Evolutionary conservation across 495 filamentous ascomycete genomes (phyloP).

Genomic region (Cryomyces antarcticus): DNA sequence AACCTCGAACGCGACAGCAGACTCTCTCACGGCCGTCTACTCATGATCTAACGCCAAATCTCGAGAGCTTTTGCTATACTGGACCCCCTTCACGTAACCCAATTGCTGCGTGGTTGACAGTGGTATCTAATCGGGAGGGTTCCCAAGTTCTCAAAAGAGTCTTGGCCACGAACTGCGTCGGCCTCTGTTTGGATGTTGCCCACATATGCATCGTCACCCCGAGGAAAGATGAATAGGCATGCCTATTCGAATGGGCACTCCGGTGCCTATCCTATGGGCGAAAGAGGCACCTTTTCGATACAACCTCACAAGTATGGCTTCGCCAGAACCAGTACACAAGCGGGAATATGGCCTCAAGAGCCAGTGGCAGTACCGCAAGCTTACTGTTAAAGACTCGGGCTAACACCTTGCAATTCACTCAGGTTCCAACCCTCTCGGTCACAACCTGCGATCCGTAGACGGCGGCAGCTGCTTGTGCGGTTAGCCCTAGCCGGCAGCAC

Average conservation of each 20-base stretch:
- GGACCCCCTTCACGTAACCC: no score
- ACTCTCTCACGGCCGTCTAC: no score
- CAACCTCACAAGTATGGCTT: conserved; percentile 62
- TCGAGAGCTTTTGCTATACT: no score
- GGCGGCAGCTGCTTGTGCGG: conserved; percentile 52
- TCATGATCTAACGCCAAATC: no score
- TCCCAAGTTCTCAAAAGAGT: no score
- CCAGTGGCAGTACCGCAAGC: no score
- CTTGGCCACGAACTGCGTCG: no score
- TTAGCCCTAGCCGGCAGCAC: conserved; percentile 32
- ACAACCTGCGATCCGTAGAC: conserved; percentile 50
- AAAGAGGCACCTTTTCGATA: conserved; percentile 53
- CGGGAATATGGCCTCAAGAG: background rate
- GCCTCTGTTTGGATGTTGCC: conserved; percentile 6
- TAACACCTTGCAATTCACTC: background rate
- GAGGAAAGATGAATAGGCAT: conserved; percentile 37
- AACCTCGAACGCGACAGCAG: no score
- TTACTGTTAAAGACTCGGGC: background rate
- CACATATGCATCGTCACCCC: conserved; percentile 9
- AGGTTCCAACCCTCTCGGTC: conserved; percentile 73
- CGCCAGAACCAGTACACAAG: background rate
- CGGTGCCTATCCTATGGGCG: conserved; percentile 35
- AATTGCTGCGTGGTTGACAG: no score
- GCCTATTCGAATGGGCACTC: conserved; percentile 29
- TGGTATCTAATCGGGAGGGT: no score